phyloP scores from a whole-genome alignment of 2,329 filamentous ascomycete genomes.

The Verticillium longisporum region DNA sequence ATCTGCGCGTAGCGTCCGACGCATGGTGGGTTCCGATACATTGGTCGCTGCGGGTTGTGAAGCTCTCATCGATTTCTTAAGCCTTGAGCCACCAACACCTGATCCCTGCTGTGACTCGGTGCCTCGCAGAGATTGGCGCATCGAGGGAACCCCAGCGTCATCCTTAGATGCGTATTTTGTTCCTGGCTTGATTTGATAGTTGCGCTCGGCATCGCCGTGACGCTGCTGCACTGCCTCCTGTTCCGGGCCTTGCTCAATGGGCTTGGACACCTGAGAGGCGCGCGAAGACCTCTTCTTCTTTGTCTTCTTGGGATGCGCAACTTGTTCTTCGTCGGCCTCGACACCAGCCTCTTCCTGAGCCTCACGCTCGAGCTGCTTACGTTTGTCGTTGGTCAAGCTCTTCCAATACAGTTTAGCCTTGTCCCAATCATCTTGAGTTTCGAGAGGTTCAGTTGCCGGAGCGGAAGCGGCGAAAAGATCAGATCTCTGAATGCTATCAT shows the following conservation, averaged over 20 bases:
- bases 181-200: conserved; percentile 32
- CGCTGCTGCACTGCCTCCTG: neutral
- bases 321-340: conserved; percentile 36
- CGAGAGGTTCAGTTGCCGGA: neutral
- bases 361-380: conserved; percentile 54
- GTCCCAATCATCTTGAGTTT: conserved; percentile 51
- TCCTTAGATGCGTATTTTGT: conserved; percentile 11
- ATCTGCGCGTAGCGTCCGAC: conserved; percentile 14
- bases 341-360: conserved; percentile 45
- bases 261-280: conserved; percentile 10
- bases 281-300: conserved; percentile 25
- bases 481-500: neutral
- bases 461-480: neutral
- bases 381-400: conserved; percentile 54
- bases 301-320: conserved; percentile 16
- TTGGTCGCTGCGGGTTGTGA: conserved; percentile 13
- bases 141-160: neutral
- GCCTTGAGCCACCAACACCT: conserved; percentile 14
- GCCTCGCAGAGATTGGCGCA: conserved; percentile 5
- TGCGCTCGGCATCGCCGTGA: conserved; percentile 15
- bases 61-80: conserved; percentile 42
- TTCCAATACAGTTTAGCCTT: conserved; percentile 65
- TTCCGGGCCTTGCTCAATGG: conserved; percentile 6
- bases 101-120: conserved; percentile 6
- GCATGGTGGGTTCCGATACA: conserved; percentile 14